Evolutionary conservation across 805 yeast genomes (phyloP), one percentile per base, ranked within the genome.

Genomic region (Monosporozyma unispora): DNA sequence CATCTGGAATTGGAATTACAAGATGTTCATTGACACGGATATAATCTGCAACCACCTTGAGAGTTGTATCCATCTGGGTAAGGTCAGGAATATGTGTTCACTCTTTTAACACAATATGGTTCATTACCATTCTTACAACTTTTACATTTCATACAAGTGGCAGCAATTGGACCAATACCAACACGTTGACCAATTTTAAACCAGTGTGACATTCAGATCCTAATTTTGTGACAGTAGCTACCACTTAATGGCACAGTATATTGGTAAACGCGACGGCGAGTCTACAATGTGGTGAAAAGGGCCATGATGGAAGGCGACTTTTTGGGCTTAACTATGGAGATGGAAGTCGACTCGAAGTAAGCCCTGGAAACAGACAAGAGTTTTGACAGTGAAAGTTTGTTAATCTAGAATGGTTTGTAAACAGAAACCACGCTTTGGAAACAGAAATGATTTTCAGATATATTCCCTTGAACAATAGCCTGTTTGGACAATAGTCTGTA

Each of bases 81-180:
- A 70, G 67, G 25, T n/a, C 22, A 31, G 25, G 46, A 41, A 33
- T 82, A 84, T 19, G 90, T 84, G 44, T 69, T 65, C 42, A 73
- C 73, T 14, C 54, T 43, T 14, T 72, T 60, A 11, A 64, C 46
- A 69, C 95, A 85, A 70, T 77, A 78, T 54, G 69, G 73, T 56
- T 82, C 84, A 61, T 80, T 74, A 56, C 70, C 73, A 37, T 59
- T 54, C 22, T 71, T 62, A 73, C 89, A 87, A 59, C 79, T 71
- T 45, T 71, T 59, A 69, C 95, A 87, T 16, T 76, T 68, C 49
- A 73, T 65, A 70, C 93, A 85, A 35, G 84, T 70, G 50, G 68
- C 70, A 22, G 75, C 71, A 59, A 78, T 81, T 22, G 93, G 91
- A 56, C 95, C 95, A 46, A 84, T 75, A 49, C 91, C 95, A 23